Conservation (phyloP, 371 early-diverging fungal species). For the Mucor sp. region DNA sequence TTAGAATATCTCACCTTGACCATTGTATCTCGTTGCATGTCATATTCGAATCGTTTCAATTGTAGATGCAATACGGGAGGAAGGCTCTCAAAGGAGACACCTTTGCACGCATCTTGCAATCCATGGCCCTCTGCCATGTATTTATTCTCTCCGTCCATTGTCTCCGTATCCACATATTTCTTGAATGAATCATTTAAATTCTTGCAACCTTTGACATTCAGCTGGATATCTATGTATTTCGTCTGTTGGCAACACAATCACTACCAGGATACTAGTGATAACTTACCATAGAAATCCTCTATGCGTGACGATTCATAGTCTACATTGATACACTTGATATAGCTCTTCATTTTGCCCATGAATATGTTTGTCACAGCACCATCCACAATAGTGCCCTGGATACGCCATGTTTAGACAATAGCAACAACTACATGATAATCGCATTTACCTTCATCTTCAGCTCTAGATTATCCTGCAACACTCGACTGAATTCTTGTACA, state of each 20-base stretch:
- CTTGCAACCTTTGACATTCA: slow-evolving; percentile 93
- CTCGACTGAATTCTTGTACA: slow-evolving; percentile 96
- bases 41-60: slow-evolving; percentile 98
- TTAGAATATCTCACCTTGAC: slow-evolving; percentile 68
- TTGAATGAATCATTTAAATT: slow-evolving; percentile 90
- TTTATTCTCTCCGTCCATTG: slow-evolving; percentile 97
- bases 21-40: slow-evolving; percentile 88
- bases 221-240: slow-evolving; percentile 75
- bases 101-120: slow-evolving; percentile 95
- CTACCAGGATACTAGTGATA: not conserved
- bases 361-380: slow-evolving; percentile 93
- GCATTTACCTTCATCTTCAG: slow-evolving; percentile 74
- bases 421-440: not conserved
- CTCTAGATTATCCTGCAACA: slow-evolving; percentile 94
- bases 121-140: slow-evolving; percentile 97
- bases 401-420: not conserved
- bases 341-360: slow-evolving; percentile 94
- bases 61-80: slow-evolving; percentile 98
- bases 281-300: slow-evolving; percentile 62
- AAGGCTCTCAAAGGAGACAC: slow-evolving; percentile 91
- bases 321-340: slow-evolving; percentile 91
- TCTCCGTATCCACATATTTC: slow-evolving; percentile 86
- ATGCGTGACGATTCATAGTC: slow-evolving; percentile 91
- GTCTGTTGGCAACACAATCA: not conserved
- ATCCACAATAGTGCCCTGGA: slow-evolving; percentile 74